Conservation (phyloP, 2,329 filamentous ascomycete species). For the Diaporthe sp. region DNA sequence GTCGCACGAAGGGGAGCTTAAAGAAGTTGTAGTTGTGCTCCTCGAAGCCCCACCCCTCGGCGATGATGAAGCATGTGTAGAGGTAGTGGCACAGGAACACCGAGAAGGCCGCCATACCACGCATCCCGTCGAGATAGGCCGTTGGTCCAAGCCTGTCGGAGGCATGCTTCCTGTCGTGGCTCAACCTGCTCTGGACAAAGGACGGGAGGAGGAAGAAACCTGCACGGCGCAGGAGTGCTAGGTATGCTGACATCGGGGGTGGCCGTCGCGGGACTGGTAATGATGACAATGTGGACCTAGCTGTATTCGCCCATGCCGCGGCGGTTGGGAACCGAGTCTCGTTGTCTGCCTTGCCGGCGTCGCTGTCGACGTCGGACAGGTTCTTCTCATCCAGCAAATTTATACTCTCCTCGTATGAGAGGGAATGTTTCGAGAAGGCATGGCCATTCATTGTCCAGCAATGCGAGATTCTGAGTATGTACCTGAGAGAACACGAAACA, state of each 20-base stretch:
- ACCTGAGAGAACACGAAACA: constrained; percentile 15
- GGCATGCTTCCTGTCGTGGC: constrained; percentile 49
- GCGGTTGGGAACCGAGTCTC: constrained; percentile 46
- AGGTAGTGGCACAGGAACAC: constrained; percentile 68
- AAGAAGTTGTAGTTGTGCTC: constrained; percentile 57
- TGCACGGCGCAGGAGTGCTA: constrained; percentile 48
- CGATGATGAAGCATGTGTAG: constrained; percentile 63
- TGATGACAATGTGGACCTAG: constrained; percentile 36
- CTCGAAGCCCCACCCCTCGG: constrained; percentile 59
- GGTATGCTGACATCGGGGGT: constrained; percentile 24
- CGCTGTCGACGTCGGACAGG: constrained; percentile 56
- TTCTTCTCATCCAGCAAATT: constrained; percentile 56
- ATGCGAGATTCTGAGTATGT: constrained; percentile 33
- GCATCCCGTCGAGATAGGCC: constrained; percentile 68
- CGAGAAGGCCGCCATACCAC: constrained; percentile 64
- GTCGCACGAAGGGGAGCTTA: constrained; percentile 63
- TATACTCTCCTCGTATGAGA: constrained; percentile 56
- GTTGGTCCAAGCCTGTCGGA: constrained; percentile 59
- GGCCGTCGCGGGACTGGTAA: constrained; percentile 48
- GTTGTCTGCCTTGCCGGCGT: constrained; percentile 49
- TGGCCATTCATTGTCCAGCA: constrained; percentile 54
- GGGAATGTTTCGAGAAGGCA: constrained; percentile 46
- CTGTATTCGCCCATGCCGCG: constrained; percentile 46
- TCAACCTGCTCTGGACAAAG: constrained; percentile 58
- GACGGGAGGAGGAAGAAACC: constrained; percentile 62